phyloP scores from a whole-genome alignment of 1,284 basidiomycete genomes.

The Ustilago lituana region DNA sequence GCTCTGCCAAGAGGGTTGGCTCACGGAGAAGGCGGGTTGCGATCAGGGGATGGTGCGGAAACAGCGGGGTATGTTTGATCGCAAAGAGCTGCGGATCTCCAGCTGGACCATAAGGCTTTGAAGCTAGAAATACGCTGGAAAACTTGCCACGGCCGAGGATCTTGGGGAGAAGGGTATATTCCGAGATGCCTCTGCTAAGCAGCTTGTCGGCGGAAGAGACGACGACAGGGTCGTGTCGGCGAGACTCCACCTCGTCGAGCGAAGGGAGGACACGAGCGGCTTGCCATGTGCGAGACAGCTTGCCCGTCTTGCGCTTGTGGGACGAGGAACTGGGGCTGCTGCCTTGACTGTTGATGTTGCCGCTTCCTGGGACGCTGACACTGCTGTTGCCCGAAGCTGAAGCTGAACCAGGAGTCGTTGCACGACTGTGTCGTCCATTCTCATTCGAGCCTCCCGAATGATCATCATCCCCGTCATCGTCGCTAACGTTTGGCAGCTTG shows the following conservation, averaged over 20 bases:
- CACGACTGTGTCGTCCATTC: constrained; percentile 14
- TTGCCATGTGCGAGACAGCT: constrained; percentile 21
- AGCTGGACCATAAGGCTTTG: constrained; percentile 48
- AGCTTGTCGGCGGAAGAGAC: constrained; percentile 62
- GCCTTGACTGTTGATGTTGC: constrained; percentile 7
- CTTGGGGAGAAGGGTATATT: constrained; percentile 66
- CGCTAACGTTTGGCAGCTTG: constrained; percentile 30
- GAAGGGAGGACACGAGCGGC: constrained; percentile 33
- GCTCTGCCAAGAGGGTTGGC: constrained; percentile 71
- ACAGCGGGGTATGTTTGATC: constrained; percentile 72
- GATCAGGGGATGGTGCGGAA: constrained; percentile 73
- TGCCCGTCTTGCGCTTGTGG: constrained; percentile 13
- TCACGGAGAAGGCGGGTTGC: constrained; percentile 72
- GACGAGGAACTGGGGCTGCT: constrained; percentile 22
- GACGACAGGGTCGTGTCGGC: constrained; percentile 31
- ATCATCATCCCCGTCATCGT: constrained; percentile 26
- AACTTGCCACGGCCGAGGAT: constrained; percentile 66
- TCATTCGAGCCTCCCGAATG: constrained; percentile 6
- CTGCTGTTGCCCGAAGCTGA: constrained; percentile 15
- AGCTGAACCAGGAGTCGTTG: constrained; percentile 35
- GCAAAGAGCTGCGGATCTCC: constrained; percentile 68
- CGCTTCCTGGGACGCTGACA: constrained; percentile 3
- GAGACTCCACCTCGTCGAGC: constrained; percentile 30
- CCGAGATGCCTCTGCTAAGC: constrained; percentile 62
- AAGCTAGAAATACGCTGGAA: constrained; percentile 66